A percentile compares a stretch with the other conserved stretches of the same genome.
These are phyloP conservation scores for Golubevia sp. DNA, from an alignment of 1,284 basidiomycete genomes.

Conservation along the genomic window DNA sequence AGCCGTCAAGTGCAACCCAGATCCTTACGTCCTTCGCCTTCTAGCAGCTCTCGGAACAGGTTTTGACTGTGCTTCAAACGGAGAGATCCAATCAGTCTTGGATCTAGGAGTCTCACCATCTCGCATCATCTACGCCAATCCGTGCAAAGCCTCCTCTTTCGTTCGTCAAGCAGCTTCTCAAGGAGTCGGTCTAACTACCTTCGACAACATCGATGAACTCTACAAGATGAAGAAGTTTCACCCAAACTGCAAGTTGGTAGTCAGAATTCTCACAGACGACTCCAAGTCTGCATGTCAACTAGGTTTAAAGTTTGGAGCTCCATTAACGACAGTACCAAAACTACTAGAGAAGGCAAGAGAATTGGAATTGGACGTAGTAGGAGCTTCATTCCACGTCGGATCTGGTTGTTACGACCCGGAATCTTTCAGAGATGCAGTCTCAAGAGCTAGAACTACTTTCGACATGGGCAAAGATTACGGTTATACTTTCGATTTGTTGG, in stretches of 20 bases:
- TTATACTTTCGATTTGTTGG: slow-evolving; percentile 81
- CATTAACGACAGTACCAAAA: slow-evolving; percentile 77
- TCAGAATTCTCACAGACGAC: slow-evolving; percentile 96
- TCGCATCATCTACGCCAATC: slow-evolving; percentile 96
- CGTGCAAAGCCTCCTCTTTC: slow-evolving; percentile 95
- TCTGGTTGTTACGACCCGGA: slow-evolving; percentile 92
- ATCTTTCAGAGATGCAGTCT: slow-evolving; percentile 87
- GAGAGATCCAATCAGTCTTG: slow-evolving; percentile 85
- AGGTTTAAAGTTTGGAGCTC: slow-evolving; percentile 96
- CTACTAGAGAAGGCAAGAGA: slow-evolving; percentile 80
- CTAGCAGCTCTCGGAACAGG: slow-evolving; percentile 86
- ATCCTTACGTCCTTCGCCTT: slow-evolving; percentile 87
- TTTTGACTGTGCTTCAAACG: slow-evolving; percentile 98
- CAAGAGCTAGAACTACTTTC: slow-evolving; percentile 80
- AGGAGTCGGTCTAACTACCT: slow-evolving; percentile 91
- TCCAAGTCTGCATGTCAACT: slow-evolving; percentile 91
- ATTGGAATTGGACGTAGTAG: slow-evolving; percentile 83
- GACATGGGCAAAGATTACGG: slow-evolving; percentile 83
- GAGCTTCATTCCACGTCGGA: slow-evolving; percentile 97
- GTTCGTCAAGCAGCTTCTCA: slow-evolving; percentile 79
- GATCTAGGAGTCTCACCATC: slow-evolving; percentile 67
- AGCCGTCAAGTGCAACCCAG: slow-evolving; percentile 98
- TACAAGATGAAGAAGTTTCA: slow-evolving; percentile 86
- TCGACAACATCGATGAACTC: slow-evolving; percentile 98
- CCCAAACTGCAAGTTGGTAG: slow-evolving; percentile 81